Evolutionary conservation across 2,329 filamentous ascomycete species (phyloP).

Genomic region (Sarocladium strictum): DNA sequence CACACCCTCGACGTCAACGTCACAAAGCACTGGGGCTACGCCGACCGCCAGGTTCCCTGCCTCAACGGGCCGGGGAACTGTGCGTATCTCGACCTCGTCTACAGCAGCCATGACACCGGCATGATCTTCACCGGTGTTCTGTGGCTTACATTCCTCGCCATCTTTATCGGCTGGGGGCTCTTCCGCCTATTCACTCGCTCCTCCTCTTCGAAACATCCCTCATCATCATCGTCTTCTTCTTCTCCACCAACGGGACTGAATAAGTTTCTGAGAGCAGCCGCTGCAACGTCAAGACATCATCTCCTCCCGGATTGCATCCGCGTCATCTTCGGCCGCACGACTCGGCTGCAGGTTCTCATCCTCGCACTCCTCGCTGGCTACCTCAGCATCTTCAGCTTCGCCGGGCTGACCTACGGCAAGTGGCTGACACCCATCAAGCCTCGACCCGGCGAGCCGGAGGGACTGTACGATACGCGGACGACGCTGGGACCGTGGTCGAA

Average conservation of each 20-base stretch:
- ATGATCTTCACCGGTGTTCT: conserved; percentile 46
- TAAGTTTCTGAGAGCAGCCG: not conserved
- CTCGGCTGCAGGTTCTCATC: conserved; percentile 60
- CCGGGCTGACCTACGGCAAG: conserved; percentile 60
- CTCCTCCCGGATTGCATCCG: conserved; percentile 56
- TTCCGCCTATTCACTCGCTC: not conserved
- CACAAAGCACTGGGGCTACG: conserved; percentile 42
- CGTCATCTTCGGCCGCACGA: conserved; percentile 59
- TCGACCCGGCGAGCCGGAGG: conserved; percentile 36
- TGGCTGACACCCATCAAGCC: conserved; percentile 66
- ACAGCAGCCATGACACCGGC: conserved; percentile 39
- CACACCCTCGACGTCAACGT: conserved; percentile 26
- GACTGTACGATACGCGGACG: conserved; percentile 60
- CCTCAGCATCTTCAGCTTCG: conserved; percentile 61
- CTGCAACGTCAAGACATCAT: conserved; percentile 39
- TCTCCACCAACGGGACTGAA: no score
- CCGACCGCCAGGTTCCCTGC: conserved; percentile 38
- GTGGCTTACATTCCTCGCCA: conserved; percentile 39
- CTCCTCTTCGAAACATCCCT: no score
- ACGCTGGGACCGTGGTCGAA: conserved; percentile 63
- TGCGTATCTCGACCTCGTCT: conserved; percentile 46
- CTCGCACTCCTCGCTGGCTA: conserved; percentile 54
- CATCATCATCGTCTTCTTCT: no score
- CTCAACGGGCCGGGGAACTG: conserved; percentile 41
- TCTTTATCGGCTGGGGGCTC: conserved; percentile 36